Evolutionary conservation across 2,329 filamentous ascomycete genomes (phyloP).

Genomic region (Colletotrichum eleusines): DNA sequence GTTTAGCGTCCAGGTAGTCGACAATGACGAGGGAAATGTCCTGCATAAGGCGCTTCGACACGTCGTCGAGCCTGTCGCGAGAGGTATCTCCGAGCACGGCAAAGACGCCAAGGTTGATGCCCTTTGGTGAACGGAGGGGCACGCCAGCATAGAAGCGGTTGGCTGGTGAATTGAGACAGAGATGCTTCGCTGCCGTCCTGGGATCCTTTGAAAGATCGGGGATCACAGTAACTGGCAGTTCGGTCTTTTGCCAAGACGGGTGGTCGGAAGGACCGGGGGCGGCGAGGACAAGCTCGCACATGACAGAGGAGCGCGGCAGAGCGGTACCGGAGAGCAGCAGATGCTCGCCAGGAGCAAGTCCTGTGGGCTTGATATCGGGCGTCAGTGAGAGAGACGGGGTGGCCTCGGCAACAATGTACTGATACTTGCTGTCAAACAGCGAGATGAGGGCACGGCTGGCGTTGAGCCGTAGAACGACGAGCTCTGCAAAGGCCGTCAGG

Average conservation of each 20-base stretch:
- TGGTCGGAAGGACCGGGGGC: not conserved
- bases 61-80: slow-evolving; percentile 45
- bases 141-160: slow-evolving; percentile 56
- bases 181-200: slow-evolving; percentile 47
- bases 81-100: slow-evolving; percentile 51
- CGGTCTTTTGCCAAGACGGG: not conserved
- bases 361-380: slow-evolving; percentile 45
- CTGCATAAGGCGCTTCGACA: slow-evolving; percentile 47
- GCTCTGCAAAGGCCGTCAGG: slow-evolving; percentile 63
- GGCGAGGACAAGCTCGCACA: slow-evolving; percentile 48
- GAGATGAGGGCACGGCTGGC: slow-evolving; percentile 59
- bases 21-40: slow-evolving; percentile 50
- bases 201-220: slow-evolving; percentile 50
- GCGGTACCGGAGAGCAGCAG: slow-evolving; percentile 47
- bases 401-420: slow-evolving; percentile 65
- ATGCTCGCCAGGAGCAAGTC: slow-evolving; percentile 6
- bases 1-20: slow-evolving; percentile 51
- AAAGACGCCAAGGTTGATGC: slow-evolving; percentile 58
- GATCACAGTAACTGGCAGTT: slow-evolving; percentile 51
- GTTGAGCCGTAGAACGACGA: slow-evolving; percentile 58
- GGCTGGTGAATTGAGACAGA: slow-evolving; percentile 43
- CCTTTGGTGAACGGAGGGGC: slow-evolving; percentile 54
- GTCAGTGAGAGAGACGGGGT: slow-evolving; percentile 55
- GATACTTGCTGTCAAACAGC: slow-evolving; percentile 61
- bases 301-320: slow-evolving; percentile 46